A percentile compares a stretch with the other conserved stretches of the same genome.
phyloP scores from a whole-genome alignment of 352 stramenopile species.

The Phytophthora agathidicida region DNA sequence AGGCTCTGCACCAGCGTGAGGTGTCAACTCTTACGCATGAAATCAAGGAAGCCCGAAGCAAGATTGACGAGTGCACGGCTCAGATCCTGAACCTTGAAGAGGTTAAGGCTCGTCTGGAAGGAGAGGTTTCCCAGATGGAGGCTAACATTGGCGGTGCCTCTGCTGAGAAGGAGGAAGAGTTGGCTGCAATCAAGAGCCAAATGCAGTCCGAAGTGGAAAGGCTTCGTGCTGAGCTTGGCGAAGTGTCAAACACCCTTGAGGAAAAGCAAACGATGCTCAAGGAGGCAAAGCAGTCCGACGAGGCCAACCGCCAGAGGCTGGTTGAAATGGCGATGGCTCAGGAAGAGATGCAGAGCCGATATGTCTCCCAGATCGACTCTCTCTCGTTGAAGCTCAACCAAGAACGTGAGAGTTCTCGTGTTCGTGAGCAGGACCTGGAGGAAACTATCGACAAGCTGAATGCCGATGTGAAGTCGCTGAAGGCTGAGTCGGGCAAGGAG shows the following conservation, averaged over 20 bases:
- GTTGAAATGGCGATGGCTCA: constrained; percentile 50
- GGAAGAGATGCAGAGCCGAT: constrained; percentile 48
- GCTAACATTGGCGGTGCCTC: constrained; percentile 40
- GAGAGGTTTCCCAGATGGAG: constrained; percentile 44
- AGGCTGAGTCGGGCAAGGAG: constrained; percentile 41
- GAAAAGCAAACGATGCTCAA: constrained; percentile 41
- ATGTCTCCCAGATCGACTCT: constrained; percentile 46
- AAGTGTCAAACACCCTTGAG: constrained; percentile 35
- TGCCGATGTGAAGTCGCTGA: constrained; percentile 37
- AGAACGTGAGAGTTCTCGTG: constrained; percentile 46
- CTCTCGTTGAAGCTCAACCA: constrained; percentile 51
- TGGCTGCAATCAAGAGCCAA: constrained; percentile 26
- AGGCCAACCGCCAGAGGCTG: constrained; percentile 42
- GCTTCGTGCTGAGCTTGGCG: constrained; percentile 33
- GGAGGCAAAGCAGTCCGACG: constrained; percentile 42
- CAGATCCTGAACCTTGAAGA: constrained; percentile 46
- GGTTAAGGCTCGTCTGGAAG: constrained; percentile 42
- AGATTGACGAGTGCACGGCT: constrained; percentile 40
- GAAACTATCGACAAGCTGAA: constrained; percentile 40
- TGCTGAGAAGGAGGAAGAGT: constrained; percentile 36
- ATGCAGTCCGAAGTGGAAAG: constrained; percentile 36
- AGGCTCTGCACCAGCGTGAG: constrained; percentile 42
- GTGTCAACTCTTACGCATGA: constrained; percentile 45
- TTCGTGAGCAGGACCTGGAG: constrained; percentile 50
- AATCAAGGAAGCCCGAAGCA: constrained; percentile 47